Base-by-base conservation (phyloP, 345 rosid species). In the Rhizophora apiculata region DNA sequence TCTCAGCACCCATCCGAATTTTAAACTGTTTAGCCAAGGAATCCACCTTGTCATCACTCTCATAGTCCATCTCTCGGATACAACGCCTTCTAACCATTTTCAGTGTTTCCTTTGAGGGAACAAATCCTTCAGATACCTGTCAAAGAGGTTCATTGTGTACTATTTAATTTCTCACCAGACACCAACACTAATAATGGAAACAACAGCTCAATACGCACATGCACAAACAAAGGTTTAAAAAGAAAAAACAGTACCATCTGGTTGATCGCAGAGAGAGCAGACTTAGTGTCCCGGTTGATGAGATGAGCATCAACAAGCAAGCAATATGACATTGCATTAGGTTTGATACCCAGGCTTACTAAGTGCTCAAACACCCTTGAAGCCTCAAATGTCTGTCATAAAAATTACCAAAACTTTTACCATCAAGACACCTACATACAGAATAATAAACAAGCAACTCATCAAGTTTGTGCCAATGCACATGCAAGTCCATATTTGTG, bases 251-350 rank as follows among this genome's bases (percentile, higher is more conserved):
- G 80, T 83, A 95, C 99, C 99, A 95, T 95, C 59, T 85, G 76
- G 36, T 88, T 87, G 68, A 87, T 79, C 26, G 73, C 84, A 49
- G 86, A 61, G 65, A 92, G 84, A 70, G 99, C 96, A 74, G 96
- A 78, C 67, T 85, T 92, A 72, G 80, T 88, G 79, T 95, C 98
- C 73, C 91, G 82, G 74, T 87, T 92, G 75, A 85, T 83, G 76
- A 92, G 89, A 85, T 92, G 97, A 69, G 96, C 89, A 79, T 92
- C 97, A 78, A 84, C 88, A 74, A 95, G 93, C 79, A 95, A 82
- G 5, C 87, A 83, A 79, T 85, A 89, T 34, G 99, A 86, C 77
- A 64, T 82, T 15, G 88, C 80, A 81, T 95, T 86, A 70, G 97
- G 96, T 73, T 92, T 90, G 63, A 88, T 83, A 54, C 96, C 97